A percentile compares a stretch with the other conserved stretches of the same genome.
These are phyloP conservation scores for Tephrocybe sp. DNA, from an alignment of 768 basidiomycete genomes.

Conservation along the genomic window DNA sequence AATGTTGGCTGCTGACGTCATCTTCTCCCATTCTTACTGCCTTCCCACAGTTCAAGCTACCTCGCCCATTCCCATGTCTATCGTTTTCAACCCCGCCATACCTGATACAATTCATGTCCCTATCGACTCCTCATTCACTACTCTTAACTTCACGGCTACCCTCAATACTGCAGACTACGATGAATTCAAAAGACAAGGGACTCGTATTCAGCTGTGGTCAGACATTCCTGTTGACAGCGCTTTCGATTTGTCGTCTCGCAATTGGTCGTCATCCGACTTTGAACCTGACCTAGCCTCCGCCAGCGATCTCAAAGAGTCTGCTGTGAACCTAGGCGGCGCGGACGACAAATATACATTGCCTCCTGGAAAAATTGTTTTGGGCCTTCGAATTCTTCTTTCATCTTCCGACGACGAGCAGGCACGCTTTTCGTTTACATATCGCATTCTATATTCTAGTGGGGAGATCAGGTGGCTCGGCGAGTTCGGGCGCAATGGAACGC, in stretches of 20 bases:
- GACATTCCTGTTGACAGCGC: conserved; percentile 25
- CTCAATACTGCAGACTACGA: conserved; percentile 28
- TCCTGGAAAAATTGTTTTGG: conserved; percentile 5
- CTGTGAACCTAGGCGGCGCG: background rate
- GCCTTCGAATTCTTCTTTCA: conserved; percentile 15
- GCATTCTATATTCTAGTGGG: conserved; percentile 41
- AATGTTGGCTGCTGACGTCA: conserved; percentile 8
- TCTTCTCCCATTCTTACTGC: conserved; percentile 1
- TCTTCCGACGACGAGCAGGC: background rate
- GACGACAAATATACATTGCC: background rate
- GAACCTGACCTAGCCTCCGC: conserved; percentile 3
- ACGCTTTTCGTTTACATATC: conserved; percentile 45
- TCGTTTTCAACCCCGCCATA: conserved; percentile 38
- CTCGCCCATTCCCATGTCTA: conserved; percentile 25
- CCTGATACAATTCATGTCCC: conserved; percentile 27
- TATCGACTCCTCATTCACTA: conserved; percentile 16
- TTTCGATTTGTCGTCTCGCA: conserved; percentile 17
- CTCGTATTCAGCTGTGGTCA: conserved; percentile 42
- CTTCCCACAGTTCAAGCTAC: conserved; percentile 1
- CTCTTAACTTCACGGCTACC: conserved; percentile 35
- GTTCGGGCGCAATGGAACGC: conserved; percentile 39
- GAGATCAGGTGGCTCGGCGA: conserved; percentile 44
- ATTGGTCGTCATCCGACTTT: conserved; percentile 36
- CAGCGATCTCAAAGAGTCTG: background rate
- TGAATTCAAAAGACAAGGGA: conserved; percentile 25